phyloP scores from a whole-genome alignment of 2,329 filamentous ascomycete species.

The Pyrenophora teres region DNA sequence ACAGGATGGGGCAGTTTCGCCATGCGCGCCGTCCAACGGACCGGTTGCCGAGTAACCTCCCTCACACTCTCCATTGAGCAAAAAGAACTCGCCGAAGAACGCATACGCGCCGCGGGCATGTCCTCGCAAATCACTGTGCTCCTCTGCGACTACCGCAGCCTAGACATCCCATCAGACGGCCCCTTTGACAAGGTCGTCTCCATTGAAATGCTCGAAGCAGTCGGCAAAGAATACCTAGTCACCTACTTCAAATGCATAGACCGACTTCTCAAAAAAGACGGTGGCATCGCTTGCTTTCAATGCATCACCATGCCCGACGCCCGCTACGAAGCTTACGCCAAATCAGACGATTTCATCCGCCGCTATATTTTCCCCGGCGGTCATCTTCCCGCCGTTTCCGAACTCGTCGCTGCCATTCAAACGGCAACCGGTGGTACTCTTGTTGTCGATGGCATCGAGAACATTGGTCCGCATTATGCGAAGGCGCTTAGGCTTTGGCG shows the following conservation, averaged over 20 bases:
- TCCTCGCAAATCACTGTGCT: constrained; percentile 66
- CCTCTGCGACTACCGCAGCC: constrained; percentile 69
- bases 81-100: constrained; percentile 67
- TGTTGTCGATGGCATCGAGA: constrained; percentile 69
- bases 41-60: constrained; percentile 70
- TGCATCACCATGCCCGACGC: constrained; percentile 77
- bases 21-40: constrained; percentile 68
- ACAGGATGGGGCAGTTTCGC: constrained; percentile 78
- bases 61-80: constrained; percentile 72
- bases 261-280: constrained; percentile 66
- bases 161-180: constrained; percentile 55
- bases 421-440: constrained; percentile 65
- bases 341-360: constrained; percentile 73
- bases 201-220: constrained; percentile 79
- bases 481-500: constrained; percentile 71
- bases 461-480: constrained; percentile 75
- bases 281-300: constrained; percentile 72
- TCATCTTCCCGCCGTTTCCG: constrained; percentile 68
- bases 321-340: constrained; percentile 68
- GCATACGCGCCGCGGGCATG: constrained; percentile 66
- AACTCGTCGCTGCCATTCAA: constrained; percentile 68
- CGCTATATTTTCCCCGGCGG: constrained; percentile 82
- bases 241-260: constrained; percentile 71
- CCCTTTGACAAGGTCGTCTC: constrained; percentile 73
- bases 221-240: constrained; percentile 68